phyloP scores from a whole-genome alignment of 805 yeast species.

The Lipomyces japonicus region DNA sequence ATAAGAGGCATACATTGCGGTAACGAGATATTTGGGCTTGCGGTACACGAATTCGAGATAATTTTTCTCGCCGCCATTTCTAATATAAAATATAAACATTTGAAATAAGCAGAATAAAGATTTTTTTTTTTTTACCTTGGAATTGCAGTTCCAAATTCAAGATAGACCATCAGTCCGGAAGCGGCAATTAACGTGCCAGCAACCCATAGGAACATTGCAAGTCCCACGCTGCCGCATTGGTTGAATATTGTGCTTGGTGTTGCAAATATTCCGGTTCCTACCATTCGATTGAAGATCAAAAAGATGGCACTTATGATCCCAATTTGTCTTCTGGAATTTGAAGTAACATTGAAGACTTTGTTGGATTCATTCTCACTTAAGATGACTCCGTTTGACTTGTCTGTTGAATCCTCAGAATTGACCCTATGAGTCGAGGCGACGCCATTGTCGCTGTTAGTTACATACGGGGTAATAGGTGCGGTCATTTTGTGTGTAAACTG shows the following conservation, averaged over 20 bases:
- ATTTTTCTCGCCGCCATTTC: slow-evolving; percentile 84
- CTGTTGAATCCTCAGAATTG: too few relatives aligned
- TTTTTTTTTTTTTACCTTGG: too few relatives aligned
- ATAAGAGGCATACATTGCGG: slow-evolving; percentile 64
- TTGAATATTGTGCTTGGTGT: slow-evolving; percentile 58
- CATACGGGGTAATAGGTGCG: too few relatives aligned
- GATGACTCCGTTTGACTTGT: too few relatives aligned
- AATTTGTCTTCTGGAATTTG: slow-evolving; percentile 32
- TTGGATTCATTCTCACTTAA: too few relatives aligned
- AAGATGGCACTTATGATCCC: slow-evolving; percentile 61
- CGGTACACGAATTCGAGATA: slow-evolving; percentile 68
- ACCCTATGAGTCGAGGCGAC: too few relatives aligned
- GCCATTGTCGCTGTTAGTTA: too few relatives aligned
- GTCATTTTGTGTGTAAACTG: too few relatives aligned
- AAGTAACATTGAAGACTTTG: neutral
- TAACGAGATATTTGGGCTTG: slow-evolving; percentile 64
- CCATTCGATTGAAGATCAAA: slow-evolving; percentile 57
- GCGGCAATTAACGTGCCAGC: slow-evolving; percentile 68
- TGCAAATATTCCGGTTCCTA: slow-evolving; percentile 75
- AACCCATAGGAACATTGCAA: slow-evolving; percentile 67
- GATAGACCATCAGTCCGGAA: slow-evolving; percentile 62
- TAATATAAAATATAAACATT: too few relatives aligned
- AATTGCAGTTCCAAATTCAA: slow-evolving; percentile 76
- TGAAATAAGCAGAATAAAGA: too few relatives aligned
- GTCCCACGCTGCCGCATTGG: slow-evolving; percentile 65